Evolutionary conservation across 2,329 filamentous ascomycete species (phyloP).

Genomic region (Cladophialophora carrionii): DNA sequence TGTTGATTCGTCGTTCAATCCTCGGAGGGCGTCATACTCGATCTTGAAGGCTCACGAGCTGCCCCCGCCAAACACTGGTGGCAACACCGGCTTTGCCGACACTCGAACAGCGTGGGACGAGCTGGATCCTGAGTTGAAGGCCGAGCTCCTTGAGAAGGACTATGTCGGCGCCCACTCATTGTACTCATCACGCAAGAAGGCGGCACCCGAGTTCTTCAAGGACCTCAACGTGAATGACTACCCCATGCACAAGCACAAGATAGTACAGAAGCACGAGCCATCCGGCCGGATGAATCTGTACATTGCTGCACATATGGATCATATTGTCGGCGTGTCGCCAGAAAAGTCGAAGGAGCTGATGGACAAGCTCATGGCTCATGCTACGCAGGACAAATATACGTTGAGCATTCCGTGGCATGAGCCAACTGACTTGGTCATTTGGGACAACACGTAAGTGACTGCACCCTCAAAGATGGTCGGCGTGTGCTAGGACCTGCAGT

Average conservation of each 20-base stretch:
- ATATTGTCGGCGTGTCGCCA: constrained; percentile 51
- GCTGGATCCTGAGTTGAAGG: constrained; percentile 46
- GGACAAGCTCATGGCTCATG: constrained; percentile 48
- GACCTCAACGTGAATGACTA: constrained; percentile 49
- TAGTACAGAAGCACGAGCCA: constrained; percentile 58
- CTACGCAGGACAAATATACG: constrained; percentile 53
- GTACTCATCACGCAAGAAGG: constrained; percentile 58
- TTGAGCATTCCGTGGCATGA: constrained; percentile 55
- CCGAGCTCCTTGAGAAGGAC: constrained; percentile 47
- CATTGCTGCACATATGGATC: constrained; percentile 58
- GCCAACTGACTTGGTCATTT: constrained; percentile 57
- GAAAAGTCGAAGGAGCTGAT: constrained; percentile 47
- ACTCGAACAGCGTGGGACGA: constrained; percentile 57
- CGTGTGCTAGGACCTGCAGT: not conserved
- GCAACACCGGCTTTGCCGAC: constrained; percentile 59
- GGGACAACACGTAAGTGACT: constrained; percentile 57
- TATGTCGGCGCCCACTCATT: constrained; percentile 57
- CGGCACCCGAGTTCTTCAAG: constrained; percentile 55
- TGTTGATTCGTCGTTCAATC: constrained; percentile 61
- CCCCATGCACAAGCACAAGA: constrained; percentile 52
- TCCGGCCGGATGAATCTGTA: constrained; percentile 59
- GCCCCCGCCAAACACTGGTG: constrained; percentile 54
- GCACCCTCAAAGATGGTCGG: not conserved
- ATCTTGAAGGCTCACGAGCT: constrained; percentile 56
- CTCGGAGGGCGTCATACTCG: constrained; percentile 57